Base-by-base conservation (phyloP, 1,284 basidiomycete genomes). In the Microstroma glucosiphilum region DNA sequence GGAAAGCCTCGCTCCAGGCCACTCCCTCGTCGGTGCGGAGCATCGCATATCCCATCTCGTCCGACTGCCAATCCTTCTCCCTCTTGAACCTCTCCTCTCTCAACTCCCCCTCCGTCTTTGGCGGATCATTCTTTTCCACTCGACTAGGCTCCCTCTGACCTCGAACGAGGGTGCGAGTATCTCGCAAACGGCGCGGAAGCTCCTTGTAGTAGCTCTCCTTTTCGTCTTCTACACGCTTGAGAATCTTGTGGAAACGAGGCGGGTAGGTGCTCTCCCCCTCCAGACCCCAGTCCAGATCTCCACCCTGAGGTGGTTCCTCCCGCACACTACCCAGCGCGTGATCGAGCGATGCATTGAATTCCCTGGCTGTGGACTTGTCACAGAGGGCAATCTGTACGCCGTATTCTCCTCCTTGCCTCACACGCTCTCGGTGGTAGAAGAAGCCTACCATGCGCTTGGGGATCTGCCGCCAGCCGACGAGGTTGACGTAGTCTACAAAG, bases 391-490 rank as follows among this genome's bases (percentile, higher is more conserved):
- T 83, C 26, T 83, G 82, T 73, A 91, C 87, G 0, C 87, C 92
- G 9, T 88, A 88, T 69, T 96, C 88, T 17, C 89, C 89, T 46
- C 93, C 93, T 19, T 85, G 81, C 3, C 81, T 84, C 7, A 91
- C 90, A 69, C 88, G 86, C 60, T 86, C 81, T n/a, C 91, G 87
- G 77, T 90, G 87, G 75, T 92, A 92, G 83, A 96, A 97, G 81
- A 91, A 94, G 71, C 88, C 88, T 84, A 86, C 88, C 60, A 96
- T 86, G 88, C 96, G 93, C 68, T 85, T 81, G 4, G 93, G 92
- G 65, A 96, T 88, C 75, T 91, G 90, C 46, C 83, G 84, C 80
- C 96, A 86, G 15, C 94, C 93, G 61, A 96, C 85, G 69, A 89
- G 84, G 75, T 94, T 89, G 60, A 85, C 84, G 81, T 90, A 96